A percentile compares a stretch with the other conserved stretches of the same genome.
Evolutionary conservation across 208 protist genomes (phyloP).

Genomic region (Chromosphaera perkinsii): DNA sequence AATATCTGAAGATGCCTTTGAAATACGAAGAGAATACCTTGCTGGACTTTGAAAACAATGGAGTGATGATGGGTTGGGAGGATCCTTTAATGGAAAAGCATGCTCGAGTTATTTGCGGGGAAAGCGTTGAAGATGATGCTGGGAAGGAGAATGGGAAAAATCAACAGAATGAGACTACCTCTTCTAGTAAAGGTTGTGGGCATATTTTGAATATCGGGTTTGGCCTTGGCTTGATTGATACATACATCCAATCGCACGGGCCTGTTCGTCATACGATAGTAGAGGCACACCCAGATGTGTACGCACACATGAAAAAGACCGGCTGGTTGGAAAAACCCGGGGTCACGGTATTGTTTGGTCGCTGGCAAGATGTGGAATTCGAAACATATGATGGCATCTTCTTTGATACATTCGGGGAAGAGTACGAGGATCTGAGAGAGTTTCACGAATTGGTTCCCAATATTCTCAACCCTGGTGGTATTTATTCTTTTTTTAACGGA

Average conservation of each 20-base stretch:
- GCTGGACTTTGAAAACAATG: not conserved
- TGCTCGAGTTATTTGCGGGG: not conserved
- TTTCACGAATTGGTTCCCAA: not conserved
- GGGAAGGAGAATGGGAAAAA: too few species aligned
- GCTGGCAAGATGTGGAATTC: not conserved
- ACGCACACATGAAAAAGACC: not conserved
- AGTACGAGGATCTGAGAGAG: not conserved
- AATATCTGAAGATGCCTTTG: not conserved
- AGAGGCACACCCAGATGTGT: not conserved
- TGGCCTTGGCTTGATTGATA: not conserved
- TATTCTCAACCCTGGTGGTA: not conserved
- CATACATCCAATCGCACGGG: not conserved
- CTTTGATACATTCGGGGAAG: not conserved
- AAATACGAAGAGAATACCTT: not conserved
- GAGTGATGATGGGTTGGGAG: not conserved
- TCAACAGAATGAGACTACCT: too few species aligned
- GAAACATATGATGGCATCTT: slow-evolving; percentile 1
- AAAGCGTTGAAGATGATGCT: not conserved
- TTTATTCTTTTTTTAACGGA: not conserved
- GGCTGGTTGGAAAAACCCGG: not conserved
- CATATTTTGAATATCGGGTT: not conserved
- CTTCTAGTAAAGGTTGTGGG: too few species aligned
- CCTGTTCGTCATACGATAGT: not conserved
- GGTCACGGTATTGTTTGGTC: not conserved
- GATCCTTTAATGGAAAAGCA: not conserved